Base-by-base conservation (phyloP, 495 filamentous ascomycete species). In the Baudoinia panamericana region DNA sequence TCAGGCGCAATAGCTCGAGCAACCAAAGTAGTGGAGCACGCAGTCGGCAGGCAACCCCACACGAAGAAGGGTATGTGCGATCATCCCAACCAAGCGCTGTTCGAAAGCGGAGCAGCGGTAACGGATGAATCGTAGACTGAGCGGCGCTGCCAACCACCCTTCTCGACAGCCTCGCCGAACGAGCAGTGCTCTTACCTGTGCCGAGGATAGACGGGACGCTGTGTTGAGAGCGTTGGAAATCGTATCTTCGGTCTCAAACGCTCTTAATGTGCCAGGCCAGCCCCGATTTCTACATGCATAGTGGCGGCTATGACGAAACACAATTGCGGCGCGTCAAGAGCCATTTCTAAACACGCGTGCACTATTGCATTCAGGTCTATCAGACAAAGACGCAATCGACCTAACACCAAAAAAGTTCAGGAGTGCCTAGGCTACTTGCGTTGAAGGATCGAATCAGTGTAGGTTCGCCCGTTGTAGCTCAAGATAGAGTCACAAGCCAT, bases 31-130 rank as follows among this genome's bases (percentile, higher is more conserved):
- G 20, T 10, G 30, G 21, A 17, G n/a, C 15, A 29, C 33, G 35
- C 15, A 44, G 40, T 20, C 31, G 41, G 24, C 33, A 39, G 24
- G 30, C 22, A n/a, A 33, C 46, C 40, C 39, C 45, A 19, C n/a
- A n/a, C n/a, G 22, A 30, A 37, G 40, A 50, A 44, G 46, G 46
- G 46, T 50, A 50, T 23, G 46, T 50, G 15, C 12, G 38, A 35
- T n/a, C n/a, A 27, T 22, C 32, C 12, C 28, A 21, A n/a, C n/a
- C 24, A 23, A 31, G 26, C 7, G 27, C n/a, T 27, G 22, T 37
- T 5, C 31, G 31, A 34, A 34, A 30, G 36, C 39, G 36, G 8
- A 18, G 20, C 19, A 15, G 29, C 19, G 31, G 32, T 42, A 41
- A 47, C 44, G 27, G 38, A 26, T 47, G 44, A 46, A 10, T 26